phyloP scores from a whole-genome alignment of 2,329 filamentous ascomycete genomes.

The Trichoderma atroviride region DNA sequence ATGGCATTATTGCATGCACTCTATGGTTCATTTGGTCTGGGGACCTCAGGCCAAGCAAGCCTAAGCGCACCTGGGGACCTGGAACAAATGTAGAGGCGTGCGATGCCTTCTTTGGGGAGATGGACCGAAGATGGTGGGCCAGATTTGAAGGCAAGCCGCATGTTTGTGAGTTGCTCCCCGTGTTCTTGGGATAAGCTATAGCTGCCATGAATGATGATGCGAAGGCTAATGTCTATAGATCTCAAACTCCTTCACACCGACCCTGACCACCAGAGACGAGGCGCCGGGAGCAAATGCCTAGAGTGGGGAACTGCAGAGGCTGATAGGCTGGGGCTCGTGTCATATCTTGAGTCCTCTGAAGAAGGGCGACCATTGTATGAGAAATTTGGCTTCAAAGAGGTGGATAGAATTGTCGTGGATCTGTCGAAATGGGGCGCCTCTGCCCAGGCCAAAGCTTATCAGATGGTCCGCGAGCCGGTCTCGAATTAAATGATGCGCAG shows the following conservation, averaged over 20 bases:
- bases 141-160: conserved; percentile 39
- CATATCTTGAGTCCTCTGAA: conserved; percentile 42
- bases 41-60: conserved; percentile 26
- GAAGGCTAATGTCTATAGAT: conserved; percentile 33
- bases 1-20: conserved; percentile 41
- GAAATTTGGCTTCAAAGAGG: conserved; percentile 41
- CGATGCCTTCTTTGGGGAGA: conserved; percentile 38
- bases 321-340: conserved; percentile 41
- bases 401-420: conserved; percentile 35
- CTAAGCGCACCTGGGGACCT: conserved; percentile 36
- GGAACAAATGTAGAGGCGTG: conserved; percentile 41
- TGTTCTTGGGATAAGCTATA: neutral
- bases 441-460: conserved; percentile 25
- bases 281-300: conserved; percentile 41
- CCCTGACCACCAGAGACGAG: conserved; percentile 42
- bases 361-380: conserved; percentile 41
- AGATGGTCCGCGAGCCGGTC: conserved; percentile 35
- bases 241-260: conserved; percentile 45
- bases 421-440: conserved; percentile 38
- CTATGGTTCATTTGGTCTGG: conserved; percentile 42
- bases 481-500: neutral
- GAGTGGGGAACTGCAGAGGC: conserved; percentile 42
- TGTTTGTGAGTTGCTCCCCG: conserved; percentile 37
- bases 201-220: neutral
- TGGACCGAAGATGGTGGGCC: conserved; percentile 37